A percentile compares a stretch with the other conserved stretches of the same genome.
phyloP scores from a whole-genome alignment of 1,139 yeast species.

The Yamadazyma sp. region DNA sequence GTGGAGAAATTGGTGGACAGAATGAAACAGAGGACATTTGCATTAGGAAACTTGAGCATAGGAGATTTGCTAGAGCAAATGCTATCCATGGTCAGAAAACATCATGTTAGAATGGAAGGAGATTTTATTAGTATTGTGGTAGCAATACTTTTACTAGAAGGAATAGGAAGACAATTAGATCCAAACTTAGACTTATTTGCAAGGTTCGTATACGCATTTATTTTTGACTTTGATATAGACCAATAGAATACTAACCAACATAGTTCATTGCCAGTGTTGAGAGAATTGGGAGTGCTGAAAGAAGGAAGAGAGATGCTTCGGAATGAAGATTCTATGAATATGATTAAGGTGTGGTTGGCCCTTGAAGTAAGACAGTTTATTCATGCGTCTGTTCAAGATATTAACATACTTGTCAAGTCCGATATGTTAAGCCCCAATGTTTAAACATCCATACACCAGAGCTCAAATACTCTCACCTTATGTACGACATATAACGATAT shows the following conservation, averaged over 20 bases:
- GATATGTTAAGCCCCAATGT: conserved; percentile 51
- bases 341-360: conserved; percentile 91
- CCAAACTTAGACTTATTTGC: conserved; percentile 92
- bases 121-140: conserved; percentile 93
- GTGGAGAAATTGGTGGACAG: conserved; percentile 80
- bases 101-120: conserved; percentile 97
- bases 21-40: conserved; percentile 85
- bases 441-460: conserved; percentile 18
- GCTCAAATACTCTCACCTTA: no score
- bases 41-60: conserved; percentile 86
- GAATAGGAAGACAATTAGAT: conserved; percentile 91
- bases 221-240: conserved; percentile 58
- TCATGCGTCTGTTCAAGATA: conserved; percentile 79
- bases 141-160: conserved; percentile 85
- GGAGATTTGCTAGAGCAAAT: conserved; percentile 90
- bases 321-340: conserved; percentile 63
- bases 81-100: conserved; percentile 84
- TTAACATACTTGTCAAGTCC: conserved; percentile 48
- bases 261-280: conserved; percentile 84
- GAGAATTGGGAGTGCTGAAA: conserved; percentile 73
- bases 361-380: conserved; percentile 86
- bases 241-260: conserved; percentile 24
- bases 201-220: conserved; percentile 75
- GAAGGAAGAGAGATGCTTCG: conserved; percentile 62
- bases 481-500: no score